Percentiles rank a stretch among this genome's conserved stretches.
Conservation (phyloP, 176 grass and related monocot species). For the Otatea glauca region DNA sequence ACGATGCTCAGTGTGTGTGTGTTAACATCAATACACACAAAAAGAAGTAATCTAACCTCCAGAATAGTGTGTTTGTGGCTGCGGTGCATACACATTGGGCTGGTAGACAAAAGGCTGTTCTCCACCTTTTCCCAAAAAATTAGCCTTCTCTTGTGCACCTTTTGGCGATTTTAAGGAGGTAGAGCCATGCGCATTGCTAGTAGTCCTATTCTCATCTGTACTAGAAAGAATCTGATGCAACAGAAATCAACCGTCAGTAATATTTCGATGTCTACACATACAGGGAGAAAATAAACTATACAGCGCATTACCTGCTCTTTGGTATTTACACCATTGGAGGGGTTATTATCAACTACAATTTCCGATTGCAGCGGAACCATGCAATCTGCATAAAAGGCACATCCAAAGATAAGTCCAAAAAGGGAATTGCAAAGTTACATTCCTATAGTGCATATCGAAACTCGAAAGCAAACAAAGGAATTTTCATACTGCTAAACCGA, state of each 20-base stretch:
- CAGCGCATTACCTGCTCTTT: conserved; percentile 56
- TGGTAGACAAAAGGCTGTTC: conserved; percentile 57
- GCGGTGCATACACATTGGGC: conserved; percentile 62
- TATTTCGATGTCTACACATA: background rate
- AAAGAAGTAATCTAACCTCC: conserved; percentile 60
- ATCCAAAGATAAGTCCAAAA: conserved; percentile 4
- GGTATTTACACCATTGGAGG: conserved; percentile 45
- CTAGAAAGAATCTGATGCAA: conserved; percentile 59
- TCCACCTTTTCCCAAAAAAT: conserved; percentile 55
- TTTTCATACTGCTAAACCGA: background rate
- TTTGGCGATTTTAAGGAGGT: conserved; percentile 48
- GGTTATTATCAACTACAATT: conserved; percentile 57
- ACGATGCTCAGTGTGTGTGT: background rate
- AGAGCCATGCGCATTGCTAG: conserved; percentile 41
- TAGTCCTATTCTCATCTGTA: conserved; percentile 47
- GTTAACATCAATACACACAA: conserved; percentile 9
- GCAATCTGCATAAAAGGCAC: conserved; percentile 39
- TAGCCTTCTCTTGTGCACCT: conserved; percentile 50
- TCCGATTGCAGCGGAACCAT: conserved; percentile 39
- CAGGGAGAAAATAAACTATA: background rate
- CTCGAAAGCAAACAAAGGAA: background rate
- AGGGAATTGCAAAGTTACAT: background rate
- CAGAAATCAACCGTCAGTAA: conserved; percentile 15
- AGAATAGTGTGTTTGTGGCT: conserved; percentile 62
- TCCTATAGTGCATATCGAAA: background rate